These are phyloP conservation scores for Coniella lustricola DNA, from an alignment of 2,329 filamentous ascomycete species.

Conservation along the genomic window DNA sequence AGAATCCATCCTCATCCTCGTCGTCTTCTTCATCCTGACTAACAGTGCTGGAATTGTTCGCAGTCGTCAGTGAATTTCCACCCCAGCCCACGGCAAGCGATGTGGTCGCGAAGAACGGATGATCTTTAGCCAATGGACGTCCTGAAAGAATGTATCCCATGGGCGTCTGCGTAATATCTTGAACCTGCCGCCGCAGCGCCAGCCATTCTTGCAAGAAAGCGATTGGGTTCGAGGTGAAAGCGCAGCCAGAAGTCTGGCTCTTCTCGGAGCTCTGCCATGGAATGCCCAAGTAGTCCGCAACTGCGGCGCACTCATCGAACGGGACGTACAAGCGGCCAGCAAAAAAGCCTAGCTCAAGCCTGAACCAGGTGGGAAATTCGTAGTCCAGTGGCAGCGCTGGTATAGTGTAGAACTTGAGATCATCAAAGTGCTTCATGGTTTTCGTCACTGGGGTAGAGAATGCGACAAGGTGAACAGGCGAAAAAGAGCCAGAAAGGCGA, in stretches of 20 bases:
- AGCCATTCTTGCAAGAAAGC: conserved; percentile 53
- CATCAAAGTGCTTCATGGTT: conserved; percentile 51
- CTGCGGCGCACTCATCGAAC: conserved; percentile 35
- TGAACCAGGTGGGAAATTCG: conserved; percentile 44
- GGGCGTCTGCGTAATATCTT: conserved; percentile 52
- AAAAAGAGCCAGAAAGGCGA: conserved; percentile 8
- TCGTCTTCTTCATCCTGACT: background rate
- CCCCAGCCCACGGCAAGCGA: background rate
- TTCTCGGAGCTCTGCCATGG: conserved; percentile 7
- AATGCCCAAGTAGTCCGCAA: conserved; percentile 29
- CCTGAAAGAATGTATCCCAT: conserved; percentile 52
- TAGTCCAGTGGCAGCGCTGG: conserved; percentile 37
- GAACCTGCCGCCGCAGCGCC: conserved; percentile 42
- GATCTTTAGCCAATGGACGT: conserved; percentile 37
- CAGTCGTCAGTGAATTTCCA: background rate
- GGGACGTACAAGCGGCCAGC: conserved; percentile 55
- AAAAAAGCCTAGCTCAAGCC: conserved; percentile 52
- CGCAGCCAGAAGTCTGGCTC: background rate
- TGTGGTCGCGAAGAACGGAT: conserved; percentile 41
- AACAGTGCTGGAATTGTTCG: background rate
- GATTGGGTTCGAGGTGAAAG: conserved; percentile 28
- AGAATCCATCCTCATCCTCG: background rate
- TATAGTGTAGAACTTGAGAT: conserved; percentile 43
- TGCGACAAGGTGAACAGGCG: conserved; percentile 38
- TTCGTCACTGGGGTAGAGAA: conserved; percentile 56